A percentile compares a stretch with the other conserved stretches of the same genome.
phyloP scores from a whole-genome alignment of 164 flowering plant species.

The Buxus sempervirens region DNA sequence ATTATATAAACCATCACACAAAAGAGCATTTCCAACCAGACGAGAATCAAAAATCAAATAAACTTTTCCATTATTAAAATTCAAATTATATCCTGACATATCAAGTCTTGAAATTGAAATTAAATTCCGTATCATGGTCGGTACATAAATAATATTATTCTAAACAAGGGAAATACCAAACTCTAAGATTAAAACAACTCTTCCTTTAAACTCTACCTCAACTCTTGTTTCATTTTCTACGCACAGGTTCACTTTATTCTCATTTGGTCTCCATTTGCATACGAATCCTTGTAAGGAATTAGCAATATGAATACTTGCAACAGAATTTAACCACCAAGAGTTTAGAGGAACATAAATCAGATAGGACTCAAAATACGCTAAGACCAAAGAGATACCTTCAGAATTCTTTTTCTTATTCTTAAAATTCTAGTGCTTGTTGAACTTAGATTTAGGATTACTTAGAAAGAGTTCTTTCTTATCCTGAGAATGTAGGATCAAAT shows the following conservation, averaged over 20 bases:
- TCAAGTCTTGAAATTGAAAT: too few species aligned
- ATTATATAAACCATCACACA: not conserved
- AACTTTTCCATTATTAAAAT: too few species aligned
- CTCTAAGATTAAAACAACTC: not conserved
- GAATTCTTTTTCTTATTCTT: too few species aligned
- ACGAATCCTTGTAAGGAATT: conserved; percentile 1
- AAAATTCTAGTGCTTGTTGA: not conserved
- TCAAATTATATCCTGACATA: not conserved
- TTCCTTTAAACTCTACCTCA: not conserved
- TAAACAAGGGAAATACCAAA: not conserved
- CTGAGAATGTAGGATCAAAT: not conserved
- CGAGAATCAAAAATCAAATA: too few species aligned
- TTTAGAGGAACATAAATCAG: not conserved
- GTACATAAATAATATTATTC: not conserved
- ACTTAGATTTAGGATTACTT: not conserved
- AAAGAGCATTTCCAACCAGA: too few species aligned
- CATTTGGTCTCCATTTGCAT: not conserved
- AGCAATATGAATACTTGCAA: not conserved
- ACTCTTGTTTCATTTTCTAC: not conserved
- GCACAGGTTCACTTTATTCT: not conserved
- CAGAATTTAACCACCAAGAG: not conserved
- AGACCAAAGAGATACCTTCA: not conserved
- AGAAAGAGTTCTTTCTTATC: not conserved
- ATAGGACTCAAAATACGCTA: not conserved
- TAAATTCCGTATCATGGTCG: not conserved